Evolutionary conservation across 1,139 yeast species (phyloP), one percentile per base, ranked within the genome.

Genomic region (Suhomyces ambrosiae): DNA sequence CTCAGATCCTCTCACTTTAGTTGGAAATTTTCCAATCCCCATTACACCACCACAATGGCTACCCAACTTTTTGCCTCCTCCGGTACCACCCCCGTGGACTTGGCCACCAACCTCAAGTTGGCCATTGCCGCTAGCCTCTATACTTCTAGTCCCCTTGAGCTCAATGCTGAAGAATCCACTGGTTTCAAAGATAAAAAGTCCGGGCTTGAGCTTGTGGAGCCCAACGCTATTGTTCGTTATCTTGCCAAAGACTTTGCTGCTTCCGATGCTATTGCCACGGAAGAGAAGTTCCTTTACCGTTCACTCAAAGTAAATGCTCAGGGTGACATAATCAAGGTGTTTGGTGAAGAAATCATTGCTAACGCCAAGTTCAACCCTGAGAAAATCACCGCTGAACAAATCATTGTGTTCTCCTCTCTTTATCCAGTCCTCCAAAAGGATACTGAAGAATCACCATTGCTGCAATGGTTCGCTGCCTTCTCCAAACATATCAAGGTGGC

Each of bases 191-290:
- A 65, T 48, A 56, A 60, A 47, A 58, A 51, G 50, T 45, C 60
- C 23, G 67, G 59, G 11, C 76, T 82, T 40, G 76, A 73, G 49
- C 71, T 89, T 48, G 66, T 76, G 44, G 96, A 88, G 60, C 76
- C 94, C 23, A 87, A 89, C 58, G 86, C 97, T 16, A 84, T 89
- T 42, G 89, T 87, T 41, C 80, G 83, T 59, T 87, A 78, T 54
- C 67, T 84, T 43, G 66, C 79, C 33, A 63, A 70, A 15, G 79
- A 75, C 48, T 80, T 74, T 44, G 47, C 56, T 5, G 54, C 44
- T 44, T 47, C 61, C 37, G 41, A 48, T 2, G 50, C 58, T 17
- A 44, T 61, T 23, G 33, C 40, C 7, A 47, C 49, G 23, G 77
- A 56, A 59, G 77, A 60, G 56, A 57, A 52, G 38, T 54, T 43